Evolutionary conservation across 768 basidiomycete species (phyloP), one percentile per base, ranked within the genome.

Genomic region (Lactarius evosmus): DNA sequence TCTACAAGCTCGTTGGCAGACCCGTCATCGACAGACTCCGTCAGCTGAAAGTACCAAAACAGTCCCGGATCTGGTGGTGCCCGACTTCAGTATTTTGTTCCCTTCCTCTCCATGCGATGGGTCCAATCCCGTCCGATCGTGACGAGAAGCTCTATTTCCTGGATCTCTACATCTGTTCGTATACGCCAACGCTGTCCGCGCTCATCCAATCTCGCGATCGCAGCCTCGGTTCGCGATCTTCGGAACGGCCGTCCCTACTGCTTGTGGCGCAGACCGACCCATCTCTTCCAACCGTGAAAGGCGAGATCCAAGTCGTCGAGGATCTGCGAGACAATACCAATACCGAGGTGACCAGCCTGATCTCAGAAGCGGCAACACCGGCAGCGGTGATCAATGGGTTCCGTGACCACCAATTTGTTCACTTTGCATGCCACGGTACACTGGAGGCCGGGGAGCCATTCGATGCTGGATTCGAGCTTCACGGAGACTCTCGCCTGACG

Each of bases 91-190:
- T 54, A 1, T 60, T 67, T 16, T 59, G 50, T 16, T 66, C 50
- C 27, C 64, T 67, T 12, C 67, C 64, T 3, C 46, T 65, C 19
- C 67, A 67, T 8, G 67, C 67, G 12, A 65, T 65, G 29, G 63
- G 61, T 3, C 40, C 60, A 27, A 62, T 65, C 34, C 40, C 40
- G 4, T 54, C 36, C 4, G 25, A 30, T 17, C 57, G n/a, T 16
- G 8, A 27, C 5, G 16, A 54, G 25, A 52, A 34, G 16, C 51
- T 12, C 14, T 49, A 60, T 51, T 46, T 61, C 19, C 44, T 56
- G 32, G 53, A 62, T 19, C 8, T 61, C 17, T 62, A 58, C 36
- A 52, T 65, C 30, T 44, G 53, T 58, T 65, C 44, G 4, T 46
- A 46, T 25, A 46, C 44, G 11, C 44, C 44, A 46, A 46, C 44